A percentile compares a stretch with the other conserved stretches of the same genome.
Evolutionary conservation across 2,329 filamentous ascomycete species (phyloP).

Genomic region (Myriosclerotinia duriaeana): DNA sequence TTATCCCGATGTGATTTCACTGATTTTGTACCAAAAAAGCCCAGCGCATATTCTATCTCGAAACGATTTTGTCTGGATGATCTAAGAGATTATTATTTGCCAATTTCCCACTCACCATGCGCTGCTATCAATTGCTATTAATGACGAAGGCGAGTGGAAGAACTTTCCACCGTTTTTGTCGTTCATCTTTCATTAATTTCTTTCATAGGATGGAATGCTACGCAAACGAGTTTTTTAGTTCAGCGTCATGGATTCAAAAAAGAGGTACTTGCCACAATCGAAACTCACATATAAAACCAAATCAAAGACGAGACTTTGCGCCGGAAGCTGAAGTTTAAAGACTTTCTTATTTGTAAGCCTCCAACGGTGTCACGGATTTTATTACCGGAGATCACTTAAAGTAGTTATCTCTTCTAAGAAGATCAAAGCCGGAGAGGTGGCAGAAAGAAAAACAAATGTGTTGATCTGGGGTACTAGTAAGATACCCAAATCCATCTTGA

Average conservation of each 20-base stretch:
- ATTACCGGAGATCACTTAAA: neutral
- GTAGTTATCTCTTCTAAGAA: neutral
- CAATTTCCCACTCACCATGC: neutral
- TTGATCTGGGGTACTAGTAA: conserved; percentile 17
- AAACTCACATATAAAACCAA: neutral
- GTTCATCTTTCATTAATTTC: neutral
- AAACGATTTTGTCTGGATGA: neutral
- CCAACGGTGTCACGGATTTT: conserved; percentile 7
- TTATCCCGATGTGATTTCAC: neutral
- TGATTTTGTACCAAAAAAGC: conserved; percentile 17
- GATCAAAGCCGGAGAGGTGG: neutral
- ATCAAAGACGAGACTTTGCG: conserved; percentile 4
- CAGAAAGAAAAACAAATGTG: conserved; percentile 2
- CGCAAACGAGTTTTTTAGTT: neutral
- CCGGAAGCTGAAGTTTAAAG: neutral
- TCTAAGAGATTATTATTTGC: neutral
- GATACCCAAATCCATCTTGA: neutral
- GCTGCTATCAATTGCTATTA: neutral
- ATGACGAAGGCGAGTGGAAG: neutral
- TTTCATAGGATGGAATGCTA: neutral
- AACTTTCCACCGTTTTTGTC: neutral
- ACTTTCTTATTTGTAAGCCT: conserved; percentile 8
- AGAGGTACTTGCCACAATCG: neutral
- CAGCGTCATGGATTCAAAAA: neutral
- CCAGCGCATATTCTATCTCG: conserved; percentile 11